Conservation (phyloP, 2,329 filamentous ascomycete genomes). For the Microcyclospora pomicola region DNA sequence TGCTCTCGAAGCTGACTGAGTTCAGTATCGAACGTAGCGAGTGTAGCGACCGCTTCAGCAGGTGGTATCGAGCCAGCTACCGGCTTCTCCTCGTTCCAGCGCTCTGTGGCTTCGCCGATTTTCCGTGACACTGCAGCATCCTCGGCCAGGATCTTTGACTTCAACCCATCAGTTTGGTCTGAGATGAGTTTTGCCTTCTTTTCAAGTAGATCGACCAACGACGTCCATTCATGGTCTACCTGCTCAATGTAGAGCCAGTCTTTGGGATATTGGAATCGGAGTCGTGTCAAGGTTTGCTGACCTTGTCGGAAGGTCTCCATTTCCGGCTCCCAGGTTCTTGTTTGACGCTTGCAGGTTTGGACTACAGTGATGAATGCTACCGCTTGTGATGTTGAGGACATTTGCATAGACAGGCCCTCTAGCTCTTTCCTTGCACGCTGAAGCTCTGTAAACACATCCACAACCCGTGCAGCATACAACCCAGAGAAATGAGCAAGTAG, state of each 20-base stretch:
- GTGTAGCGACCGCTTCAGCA: constrained; percentile 69
- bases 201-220: constrained; percentile 78
- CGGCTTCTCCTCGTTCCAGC: constrained; percentile 95
- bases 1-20: constrained; percentile 78
- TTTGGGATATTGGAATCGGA: constrained; percentile 82
- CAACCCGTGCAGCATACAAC: constrained; percentile 78
- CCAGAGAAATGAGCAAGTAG: constrained; percentile 86
- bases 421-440: constrained; percentile 81
- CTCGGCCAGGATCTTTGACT: constrained; percentile 87
- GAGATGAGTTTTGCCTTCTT: constrained; percentile 92
- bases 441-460: constrained; percentile 82
- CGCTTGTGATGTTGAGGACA: constrained; percentile 88
- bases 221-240: constrained; percentile 90
- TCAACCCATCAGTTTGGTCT: constrained; percentile 87
- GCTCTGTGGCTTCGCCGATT: constrained; percentile 66
- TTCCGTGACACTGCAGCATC: constrained; percentile 83
- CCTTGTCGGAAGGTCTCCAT: constrained; percentile 93
- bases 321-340: constrained; percentile 87
- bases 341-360: constrained; percentile 87
- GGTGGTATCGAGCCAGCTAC: constrained; percentile 89
- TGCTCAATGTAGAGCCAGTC: constrained; percentile 96
- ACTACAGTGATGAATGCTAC: constrained; percentile 98
- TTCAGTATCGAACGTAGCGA: constrained; percentile 69
- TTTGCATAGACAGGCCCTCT: constrained; percentile 82
- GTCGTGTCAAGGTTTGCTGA: constrained; percentile 77